Evolutionary conservation across 176 grass and related monocot genomes (phyloP), one percentile per base, ranked within the genome.

Genomic region (Eleusine indica): DNA sequence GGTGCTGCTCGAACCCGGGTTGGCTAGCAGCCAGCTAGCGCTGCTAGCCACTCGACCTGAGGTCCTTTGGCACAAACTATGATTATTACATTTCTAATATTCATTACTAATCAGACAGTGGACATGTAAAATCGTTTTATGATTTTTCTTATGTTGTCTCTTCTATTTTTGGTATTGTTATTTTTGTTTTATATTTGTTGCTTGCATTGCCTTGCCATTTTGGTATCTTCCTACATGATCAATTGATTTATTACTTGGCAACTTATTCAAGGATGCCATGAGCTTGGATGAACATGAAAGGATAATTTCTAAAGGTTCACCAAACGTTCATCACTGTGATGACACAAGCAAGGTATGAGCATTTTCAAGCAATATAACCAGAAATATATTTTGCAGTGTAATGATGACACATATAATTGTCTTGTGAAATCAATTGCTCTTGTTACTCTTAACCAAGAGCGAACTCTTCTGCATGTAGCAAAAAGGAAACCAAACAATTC

Each of bases 291-390:
- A 80, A 89, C 91, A 82, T 91, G 92, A 98, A 81, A 86, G 68
- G 54, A 77, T 98, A 86, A 89, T 92, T 61, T 90, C 84, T 21
- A 94, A 90, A 85, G 83, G 79, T 74, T 71, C 75, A 81, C 87
- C 91, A 60, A 98, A 67, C 58, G 76, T 94, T 83, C 95, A 91
- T 84, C 95, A 94, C 48, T 93, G 91, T 76, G 79, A 88, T 66
- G 95, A 98, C 80, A 84, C 46, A 73, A 97, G 66, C 87, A 98
- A 93, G 95, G 95, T 97, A 92, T 87, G 85, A 44, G 46, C 38
- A 83, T 12, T 66, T 74, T 66, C 57, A 62, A 12, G 70, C 69
- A 71, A 83, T 49, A 87, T 52, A 12, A 71, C 32, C 2, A 70
- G 37, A 80, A 80, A 84, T 22, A 37, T 75, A 63, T 48, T 39